Conservation (phyloP, 495 filamentous ascomycete genomes). For the Penicillium soppii region DNA sequence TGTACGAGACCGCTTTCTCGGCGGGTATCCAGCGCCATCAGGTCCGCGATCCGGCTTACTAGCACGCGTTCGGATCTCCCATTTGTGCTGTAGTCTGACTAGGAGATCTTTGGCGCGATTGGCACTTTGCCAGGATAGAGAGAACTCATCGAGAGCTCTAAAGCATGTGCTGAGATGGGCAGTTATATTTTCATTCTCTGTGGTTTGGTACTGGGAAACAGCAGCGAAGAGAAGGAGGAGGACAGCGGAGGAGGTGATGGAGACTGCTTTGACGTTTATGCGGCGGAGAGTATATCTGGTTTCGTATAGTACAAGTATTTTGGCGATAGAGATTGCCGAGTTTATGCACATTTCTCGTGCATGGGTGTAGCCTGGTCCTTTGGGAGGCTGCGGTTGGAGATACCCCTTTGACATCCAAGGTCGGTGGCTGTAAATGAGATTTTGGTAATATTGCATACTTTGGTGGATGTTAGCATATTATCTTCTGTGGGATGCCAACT, state of each 20-base stretch:
- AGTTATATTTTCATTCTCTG: not conserved
- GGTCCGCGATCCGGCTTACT: not conserved
- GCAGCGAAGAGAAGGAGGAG: slow-evolving; percentile 13
- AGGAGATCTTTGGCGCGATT: slow-evolving; percentile 18
- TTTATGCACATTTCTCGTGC: slow-evolving; percentile 27
- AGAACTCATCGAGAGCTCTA: slow-evolving; percentile 22
- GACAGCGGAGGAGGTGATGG: slow-evolving; percentile 26
- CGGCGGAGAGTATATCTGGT: slow-evolving; percentile 32
- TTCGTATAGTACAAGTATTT: slow-evolving; percentile 38
- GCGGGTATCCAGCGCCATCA: not conserved
- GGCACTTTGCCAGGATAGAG: slow-evolving; percentile 16
- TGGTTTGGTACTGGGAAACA: not conserved
- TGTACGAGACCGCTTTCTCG: slow-evolving; percentile 2
- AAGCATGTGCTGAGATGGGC: slow-evolving; percentile 14
- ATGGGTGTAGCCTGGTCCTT: slow-evolving; percentile 19
- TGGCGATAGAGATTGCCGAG: slow-evolving; percentile 23
- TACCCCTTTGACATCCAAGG: slow-evolving; percentile 26
- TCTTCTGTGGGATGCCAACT: not conserved
- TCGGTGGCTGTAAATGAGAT: slow-evolving; percentile 24
- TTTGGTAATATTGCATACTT: slow-evolving; percentile 32
- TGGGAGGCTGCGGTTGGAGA: slow-evolving; percentile 20
- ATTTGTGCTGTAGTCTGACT: slow-evolving; percentile 12
- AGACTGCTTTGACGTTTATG: slow-evolving; percentile 23
- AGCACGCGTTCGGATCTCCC: slow-evolving; percentile 9
- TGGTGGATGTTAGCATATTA: not conserved